Evolutionary conservation across 2,329 filamentous ascomycete species (phyloP).

Genomic region (Microdochium bolleyi): DNA sequence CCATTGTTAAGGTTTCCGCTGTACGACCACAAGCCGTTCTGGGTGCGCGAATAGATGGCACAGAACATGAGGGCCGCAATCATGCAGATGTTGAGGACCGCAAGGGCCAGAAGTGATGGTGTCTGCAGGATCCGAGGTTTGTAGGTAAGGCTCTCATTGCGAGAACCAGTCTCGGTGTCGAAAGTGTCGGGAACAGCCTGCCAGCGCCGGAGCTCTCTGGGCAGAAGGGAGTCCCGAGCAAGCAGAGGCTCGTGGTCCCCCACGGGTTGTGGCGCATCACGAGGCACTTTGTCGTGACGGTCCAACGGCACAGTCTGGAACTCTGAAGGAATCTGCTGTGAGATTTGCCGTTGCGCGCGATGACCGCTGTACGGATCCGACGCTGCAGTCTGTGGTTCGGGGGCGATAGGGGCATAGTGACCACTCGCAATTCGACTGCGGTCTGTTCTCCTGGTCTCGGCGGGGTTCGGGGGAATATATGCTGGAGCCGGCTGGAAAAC

Average conservation of each 20-base stretch:
- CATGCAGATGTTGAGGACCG: conserved; percentile 60
- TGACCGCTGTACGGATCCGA: background rate
- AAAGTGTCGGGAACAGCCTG: background rate
- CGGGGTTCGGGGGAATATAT: background rate
- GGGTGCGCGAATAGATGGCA: conserved; percentile 56
- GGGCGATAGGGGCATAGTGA: background rate
- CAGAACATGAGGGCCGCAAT: conserved; percentile 64
- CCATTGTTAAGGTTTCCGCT: conserved; percentile 56
- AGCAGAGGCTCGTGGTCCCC: background rate
- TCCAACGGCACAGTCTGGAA: background rate
- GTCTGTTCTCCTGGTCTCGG: background rate
- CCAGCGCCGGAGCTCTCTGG: background rate
- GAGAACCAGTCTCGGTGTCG: background rate
- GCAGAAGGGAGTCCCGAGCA: background rate
- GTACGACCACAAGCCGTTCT: conserved; percentile 62
- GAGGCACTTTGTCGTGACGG: background rate
- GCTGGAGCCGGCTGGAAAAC: conserved; percentile 5
- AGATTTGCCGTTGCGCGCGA: background rate
- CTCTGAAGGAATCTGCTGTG: background rate
- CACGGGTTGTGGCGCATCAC: background rate
- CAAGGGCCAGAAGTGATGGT: conserved; percentile 51
- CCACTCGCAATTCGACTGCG: background rate
- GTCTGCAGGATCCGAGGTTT: conserved; percentile 65
- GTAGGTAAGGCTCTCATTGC: conserved; percentile 48
- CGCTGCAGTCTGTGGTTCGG: background rate